These are phyloP conservation scores for Tuber brumale DNA, from an alignment of 495 filamentous ascomycete species.

Conservation along the genomic window DNA sequence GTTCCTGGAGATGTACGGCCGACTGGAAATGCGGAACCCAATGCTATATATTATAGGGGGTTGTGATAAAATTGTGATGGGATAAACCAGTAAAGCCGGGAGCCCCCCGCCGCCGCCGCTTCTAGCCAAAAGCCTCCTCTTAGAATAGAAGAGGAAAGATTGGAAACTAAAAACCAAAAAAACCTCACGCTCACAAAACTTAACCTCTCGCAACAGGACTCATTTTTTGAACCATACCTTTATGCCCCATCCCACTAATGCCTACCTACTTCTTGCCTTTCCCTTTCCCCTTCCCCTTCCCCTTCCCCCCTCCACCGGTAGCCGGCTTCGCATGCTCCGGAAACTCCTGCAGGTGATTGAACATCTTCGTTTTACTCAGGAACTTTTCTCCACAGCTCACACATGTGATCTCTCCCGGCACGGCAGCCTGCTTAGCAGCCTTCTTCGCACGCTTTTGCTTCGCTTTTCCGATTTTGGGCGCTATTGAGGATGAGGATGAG, in stretches of 20 bases:
- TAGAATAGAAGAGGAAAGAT: neutral
- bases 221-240: neutral
- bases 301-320: conserved; percentile 42
- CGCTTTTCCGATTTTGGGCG: conserved; percentile 67
- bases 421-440: conserved; percentile 55
- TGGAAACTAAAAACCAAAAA: neutral
- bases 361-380: conserved; percentile 62
- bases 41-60: neutral
- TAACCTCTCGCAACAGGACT: neutral
- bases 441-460: conserved; percentile 81
- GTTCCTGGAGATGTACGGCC: neutral
- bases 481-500: conserved; percentile 20
- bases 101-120: neutral
- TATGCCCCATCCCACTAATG: neutral
- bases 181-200: neutral
- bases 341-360: conserved; percentile 62
- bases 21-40: neutral
- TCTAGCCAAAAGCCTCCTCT: neutral
- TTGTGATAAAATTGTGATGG: neutral
- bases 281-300: conserved; percentile 27
- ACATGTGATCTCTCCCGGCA: conserved; percentile 50
- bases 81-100: neutral
- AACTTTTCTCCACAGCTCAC: conserved; percentile 56
- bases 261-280: conserved; percentile 9
- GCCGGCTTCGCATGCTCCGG: conserved; percentile 54